Base-by-base conservation (phyloP, 2,329 filamentous ascomycete genomes). In the Aspergillus jensenii region DNA sequence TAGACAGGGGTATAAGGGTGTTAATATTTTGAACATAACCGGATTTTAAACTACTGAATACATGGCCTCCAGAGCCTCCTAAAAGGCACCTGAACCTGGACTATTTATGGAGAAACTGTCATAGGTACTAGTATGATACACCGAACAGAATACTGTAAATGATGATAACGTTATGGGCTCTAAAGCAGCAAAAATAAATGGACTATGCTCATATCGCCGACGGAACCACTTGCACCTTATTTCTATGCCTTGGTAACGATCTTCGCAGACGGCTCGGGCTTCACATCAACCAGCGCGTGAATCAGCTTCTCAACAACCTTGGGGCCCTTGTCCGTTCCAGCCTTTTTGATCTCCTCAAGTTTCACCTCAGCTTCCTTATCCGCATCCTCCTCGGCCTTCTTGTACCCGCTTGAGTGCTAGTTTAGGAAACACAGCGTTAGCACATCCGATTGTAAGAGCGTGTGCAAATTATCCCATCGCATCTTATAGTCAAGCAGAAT, bases 381-480 rank as follows among this genome's bases (percentile, higher is more conserved):
- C 65, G 91, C 90, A 69, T 92, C 87, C 62, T 87, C 85, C 74
- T 93, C 90, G 63, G 90, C 89, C 67, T 88, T 85, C 76, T 89
- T 86, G 84, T 97, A 97, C 71, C 93, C 93, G 76, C 90, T 90
- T 69, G 90, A 89, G 80, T 99, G 93, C 93, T 98, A 48, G 7
- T 27, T 27, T 37, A 27, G 14, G 46, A 15, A 55, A 21, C n/a
- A 17, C n/a, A 35, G 37, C 35, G 33, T 60, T 33, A 60, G 56
- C 52, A 14, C 9, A 41, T 51, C 40, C 17, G 25, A 14, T 6
- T 33, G 11, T 25, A 12, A 21, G 17, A 27, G 8, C 14, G 9
- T 45, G 12, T n/a, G 40, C 11, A 41, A 19, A 33, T 19, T 44
- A 55, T 33, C 11, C 8, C n/a, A 27, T 11, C 8, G 4, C 15